Percentiles rank a stretch among this genome's conserved stretches.
These are phyloP conservation scores for Pleodorina starrii DNA, from an alignment of 139 green algal genomes.

Conservation along the genomic window DNA sequence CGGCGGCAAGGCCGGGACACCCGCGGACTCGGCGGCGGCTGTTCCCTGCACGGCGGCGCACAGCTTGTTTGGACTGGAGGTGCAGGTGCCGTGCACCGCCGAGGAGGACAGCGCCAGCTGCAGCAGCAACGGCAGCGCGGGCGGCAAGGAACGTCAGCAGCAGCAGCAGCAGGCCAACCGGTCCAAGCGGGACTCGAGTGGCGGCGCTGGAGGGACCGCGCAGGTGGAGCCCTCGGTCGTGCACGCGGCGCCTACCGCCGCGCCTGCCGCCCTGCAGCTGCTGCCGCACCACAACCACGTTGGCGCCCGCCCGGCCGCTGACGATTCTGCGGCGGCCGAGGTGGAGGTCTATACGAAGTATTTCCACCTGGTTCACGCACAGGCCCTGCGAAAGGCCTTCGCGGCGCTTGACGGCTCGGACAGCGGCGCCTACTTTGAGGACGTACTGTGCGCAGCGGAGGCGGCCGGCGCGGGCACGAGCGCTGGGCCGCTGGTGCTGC, in stretches of 20 bases:
- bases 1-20: neutral
- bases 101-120: constrained; percentile 48
- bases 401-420: constrained; percentile 42
- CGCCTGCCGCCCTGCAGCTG: constrained; percentile 1
- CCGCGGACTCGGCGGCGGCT: neutral
- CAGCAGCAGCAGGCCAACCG: neutral
- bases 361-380: constrained; percentile 78
- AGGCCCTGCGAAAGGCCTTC: constrained; percentile 64
- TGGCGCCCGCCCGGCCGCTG: neutral
- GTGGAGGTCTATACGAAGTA: constrained; percentile 83
- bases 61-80: constrained; percentile 78
- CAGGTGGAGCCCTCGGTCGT: neutral
- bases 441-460: constrained; percentile 71
- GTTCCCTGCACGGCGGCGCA: constrained; percentile 63
- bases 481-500: neutral
- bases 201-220: neutral
- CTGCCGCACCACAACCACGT: neutral
- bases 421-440: constrained; percentile 65
- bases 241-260: no score
- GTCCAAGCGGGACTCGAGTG: neutral
- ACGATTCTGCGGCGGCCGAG: constrained; percentile 51
- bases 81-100: constrained; percentile 59
- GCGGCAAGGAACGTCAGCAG: neutral
- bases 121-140: constrained; percentile 18
- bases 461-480: neutral